Base-by-base conservation (phyloP, 768 basidiomycete species). In the Inosperma sp. region DNA sequence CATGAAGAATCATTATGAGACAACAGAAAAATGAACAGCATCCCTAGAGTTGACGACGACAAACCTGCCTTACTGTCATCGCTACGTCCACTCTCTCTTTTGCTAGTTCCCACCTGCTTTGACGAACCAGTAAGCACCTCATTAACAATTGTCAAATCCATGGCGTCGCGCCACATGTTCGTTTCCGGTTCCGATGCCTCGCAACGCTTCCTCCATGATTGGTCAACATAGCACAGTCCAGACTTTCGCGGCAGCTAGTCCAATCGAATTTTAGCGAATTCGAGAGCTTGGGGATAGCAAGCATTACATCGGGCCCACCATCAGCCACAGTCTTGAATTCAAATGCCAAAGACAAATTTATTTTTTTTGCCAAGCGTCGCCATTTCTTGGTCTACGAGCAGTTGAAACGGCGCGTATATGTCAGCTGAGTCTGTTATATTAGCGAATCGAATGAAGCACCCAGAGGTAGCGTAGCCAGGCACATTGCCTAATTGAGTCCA, bases 251-350 rank as follows among this genome's bases (percentile, higher is more conserved):
- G n/a, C 55, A 56, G 45, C 27, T 13, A 49, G 55, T 56, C 57
- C 55, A 56, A 35, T 46, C 22, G 42, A 58, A 58, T 22, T 17
- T 51, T 31, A 49, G 50, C 49, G 26, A 13, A 56, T 56, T 55
- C 35, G 26, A 44, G 48, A 56, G 53, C 19, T 48, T 52, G 26
- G 39, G 56, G 39, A 57, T 31, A 16, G 49, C 56, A 44, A 3
- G 51, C 55, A 58, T 46, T n/a, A 51, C 48, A 45, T 53, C 51
- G 13, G 17, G 17, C 36, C 51, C 26, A 53, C 57, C 55, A 49
- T 41, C 33, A 13, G 55, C 47, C 55, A 56, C 13, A 56, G 44
- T 56, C 48, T 56, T 59, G 29, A 58, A 49, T 51, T 56, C 44
- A 37, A 48, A 46, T 29, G 41, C 44, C 53, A 56, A 27, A 16